These are phyloP conservation scores for Sphaerulina musiva DNA, from an alignment of 2,329 filamentous ascomycete genomes.

Conservation along the genomic window DNA sequence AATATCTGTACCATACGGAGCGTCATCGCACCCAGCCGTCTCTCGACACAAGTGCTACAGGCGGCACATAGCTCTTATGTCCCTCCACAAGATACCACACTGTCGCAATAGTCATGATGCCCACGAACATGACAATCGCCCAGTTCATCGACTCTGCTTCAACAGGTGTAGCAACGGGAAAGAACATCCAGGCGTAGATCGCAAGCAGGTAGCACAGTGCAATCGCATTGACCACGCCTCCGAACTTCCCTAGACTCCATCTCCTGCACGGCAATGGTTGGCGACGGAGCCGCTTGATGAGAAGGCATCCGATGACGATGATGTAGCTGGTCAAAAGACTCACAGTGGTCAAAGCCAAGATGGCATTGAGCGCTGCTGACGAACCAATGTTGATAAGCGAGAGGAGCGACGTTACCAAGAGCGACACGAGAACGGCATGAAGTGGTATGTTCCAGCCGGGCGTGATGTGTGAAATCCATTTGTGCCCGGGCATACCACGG, in stretches of 20 bases:
- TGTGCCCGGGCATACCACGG: constrained; percentile 24
- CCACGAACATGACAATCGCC: constrained; percentile 41
- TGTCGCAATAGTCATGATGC: not conserved
- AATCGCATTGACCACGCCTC: constrained; percentile 9
- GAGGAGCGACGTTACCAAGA: constrained; percentile 22
- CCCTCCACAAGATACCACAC: constrained; percentile 34
- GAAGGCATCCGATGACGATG: constrained; percentile 37
- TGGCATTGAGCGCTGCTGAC: constrained; percentile 31
- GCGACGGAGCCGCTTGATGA: constrained; percentile 34
- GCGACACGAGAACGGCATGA: constrained; percentile 25
- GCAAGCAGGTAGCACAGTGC: constrained; percentile 5
- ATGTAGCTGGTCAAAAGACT: constrained; percentile 39
- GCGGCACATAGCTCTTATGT: constrained; percentile 28
- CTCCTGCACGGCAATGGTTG: constrained; percentile 35
- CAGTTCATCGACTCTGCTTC: constrained; percentile 43
- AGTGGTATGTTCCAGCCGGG: constrained; percentile 19
- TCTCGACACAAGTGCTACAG: constrained; percentile 18
- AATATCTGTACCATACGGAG: not conserved
- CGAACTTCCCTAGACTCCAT: constrained; percentile 35
- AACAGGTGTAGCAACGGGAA: constrained; percentile 27
- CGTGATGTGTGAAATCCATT: constrained; percentile 19
- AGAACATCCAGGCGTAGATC: constrained; percentile 10
- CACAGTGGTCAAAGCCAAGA: constrained; percentile 37
- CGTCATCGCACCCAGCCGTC: constrained; percentile 1
- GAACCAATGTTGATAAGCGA: constrained; percentile 27